Base-by-base conservation (phyloP, 805 yeast species). In the Metschnikowia lochheadii region DNA sequence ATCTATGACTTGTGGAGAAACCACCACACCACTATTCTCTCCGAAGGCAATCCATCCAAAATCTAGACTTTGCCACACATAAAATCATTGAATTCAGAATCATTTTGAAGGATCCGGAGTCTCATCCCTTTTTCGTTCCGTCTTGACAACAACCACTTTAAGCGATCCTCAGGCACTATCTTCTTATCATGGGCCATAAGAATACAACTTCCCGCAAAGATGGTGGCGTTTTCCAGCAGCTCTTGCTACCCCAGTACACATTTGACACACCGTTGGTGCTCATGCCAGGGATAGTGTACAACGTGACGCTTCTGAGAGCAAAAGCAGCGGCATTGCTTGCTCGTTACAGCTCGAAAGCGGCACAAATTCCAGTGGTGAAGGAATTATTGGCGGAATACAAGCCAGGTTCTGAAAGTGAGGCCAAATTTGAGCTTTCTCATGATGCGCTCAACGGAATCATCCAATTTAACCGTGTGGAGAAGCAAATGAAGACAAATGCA, bases 271-370 rank as follows among this genome's bases (percentile, higher is more conserved):
- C 70, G 52, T 59, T 73, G 47, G 80, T 84, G 13, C 72, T 82
- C 31, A 58, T 83, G 7, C 88, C 89, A 1, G 87, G 87, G 0
- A 77, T 83, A 38, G 70, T 82, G 21, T 84, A 83, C 64, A 77
- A 80, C 49, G 79, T 83, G n/a, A 69, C 80, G 1, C 77, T 82
- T 48, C 63, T 75, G 15, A 68, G 75, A 48, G 65, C 69, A 48
- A 72, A 75, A 46, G 84, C 82, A 1, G 71, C 77, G 10, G 68
- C 75, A 3, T 62, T 82, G 17, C 63, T 82, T 40, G 66, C 73
- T 20, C 68, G 77, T 26, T 80, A 68, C 59, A 61, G 69, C 43
- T 56, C 64, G 7, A 64, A 64, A 42, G 59, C 63, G 6, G 56
- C 61, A 17, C 46, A 59, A 26, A 56, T 70, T 18, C 57, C 73